These are phyloP conservation scores for Infundibulicybe gibba DNA, from an alignment of 768 basidiomycete species.

Conservation along the genomic window DNA sequence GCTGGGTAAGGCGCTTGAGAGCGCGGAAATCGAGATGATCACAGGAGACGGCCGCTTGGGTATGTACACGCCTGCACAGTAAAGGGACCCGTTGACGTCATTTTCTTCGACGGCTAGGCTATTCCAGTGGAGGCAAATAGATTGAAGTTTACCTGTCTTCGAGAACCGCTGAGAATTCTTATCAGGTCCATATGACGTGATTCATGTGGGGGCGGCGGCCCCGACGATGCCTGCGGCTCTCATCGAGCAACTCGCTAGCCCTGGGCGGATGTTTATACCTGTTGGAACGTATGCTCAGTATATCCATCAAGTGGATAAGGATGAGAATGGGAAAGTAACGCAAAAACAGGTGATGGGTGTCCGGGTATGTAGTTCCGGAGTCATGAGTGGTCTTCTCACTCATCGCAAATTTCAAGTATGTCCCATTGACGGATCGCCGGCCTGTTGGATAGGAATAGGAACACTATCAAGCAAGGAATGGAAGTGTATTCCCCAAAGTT, in stretches of 20 bases:
- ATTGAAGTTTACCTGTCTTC: neutral
- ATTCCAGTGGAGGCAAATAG: slow-evolving; percentile 26
- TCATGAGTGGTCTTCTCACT: neutral
- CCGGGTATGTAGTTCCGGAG: slow-evolving; percentile 44
- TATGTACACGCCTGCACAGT: neutral
- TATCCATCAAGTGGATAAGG: slow-evolving; percentile 81
- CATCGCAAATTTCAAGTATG: slow-evolving; percentile 7
- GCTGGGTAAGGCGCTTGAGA: slow-evolving; percentile 47
- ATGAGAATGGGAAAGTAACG: slow-evolving; percentile 60
- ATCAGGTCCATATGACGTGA: slow-evolving; percentile 70
- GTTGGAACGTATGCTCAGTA: slow-evolving; percentile 62
- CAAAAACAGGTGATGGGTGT: slow-evolving; percentile 74
- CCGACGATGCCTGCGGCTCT: slow-evolving; percentile 67
- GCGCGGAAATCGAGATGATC: slow-evolving; percentile 57
- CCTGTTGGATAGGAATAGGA: no score
- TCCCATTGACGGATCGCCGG: slow-evolving; percentile 1
- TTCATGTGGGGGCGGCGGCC: slow-evolving; percentile 94
- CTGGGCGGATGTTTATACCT: slow-evolving; percentile 90
- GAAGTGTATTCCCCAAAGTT: no score
- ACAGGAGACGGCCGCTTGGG: slow-evolving; percentile 82
- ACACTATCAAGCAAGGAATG: no score
- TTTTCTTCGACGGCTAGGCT: slow-evolving; percentile 24
- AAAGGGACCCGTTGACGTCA: no score
- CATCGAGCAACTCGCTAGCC: slow-evolving; percentile 71
- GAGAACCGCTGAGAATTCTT: neutral